A percentile compares a stretch with the other conserved stretches of the same genome.
These are phyloP conservation scores for Trichoderma pleuroti DNA, from an alignment of 2,329 filamentous ascomycete species.

Conservation along the genomic window DNA sequence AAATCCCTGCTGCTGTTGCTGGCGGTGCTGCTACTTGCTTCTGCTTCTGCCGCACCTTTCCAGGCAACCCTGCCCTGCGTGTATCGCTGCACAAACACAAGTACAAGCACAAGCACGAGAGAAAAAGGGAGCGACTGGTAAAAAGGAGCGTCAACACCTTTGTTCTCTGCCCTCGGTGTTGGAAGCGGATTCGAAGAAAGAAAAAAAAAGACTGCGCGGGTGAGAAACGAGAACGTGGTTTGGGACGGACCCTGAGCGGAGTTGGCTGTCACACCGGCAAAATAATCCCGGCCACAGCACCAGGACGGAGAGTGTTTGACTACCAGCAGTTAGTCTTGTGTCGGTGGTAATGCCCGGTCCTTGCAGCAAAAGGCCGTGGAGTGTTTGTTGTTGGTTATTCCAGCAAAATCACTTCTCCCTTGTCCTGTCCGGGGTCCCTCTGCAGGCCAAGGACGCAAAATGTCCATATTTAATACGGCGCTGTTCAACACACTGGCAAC, in stretches of 20 bases:
- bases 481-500: not conserved
- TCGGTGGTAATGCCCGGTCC: not conserved
- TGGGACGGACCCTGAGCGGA: conserved; percentile 5
- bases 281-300: conserved; percentile 1
- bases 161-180: not conserved
- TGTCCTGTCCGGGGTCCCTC: not conserved
- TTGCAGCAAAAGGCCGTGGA: not conserved
- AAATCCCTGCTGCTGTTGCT: not conserved
- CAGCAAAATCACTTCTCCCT: not conserved
- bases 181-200: not conserved
- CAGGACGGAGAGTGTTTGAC: not conserved
- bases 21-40: not conserved
- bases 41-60: conserved; percentile 1
- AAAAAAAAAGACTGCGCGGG: not conserved
- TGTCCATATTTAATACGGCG: not conserved
- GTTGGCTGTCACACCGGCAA: conserved; percentile 8
- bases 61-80: not conserved
- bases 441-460: not conserved
- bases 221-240: not conserved
- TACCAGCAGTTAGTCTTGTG: not conserved
- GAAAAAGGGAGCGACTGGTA: not conserved
- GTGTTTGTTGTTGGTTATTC: not conserved
- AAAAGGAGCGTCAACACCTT: conserved; percentile 11
- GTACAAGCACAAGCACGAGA: not conserved
- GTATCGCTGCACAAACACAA: not conserved